phyloP scores from a whole-genome alignment of 2,329 filamentous ascomycete species.

The Trichoderma brevicompactum region DNA sequence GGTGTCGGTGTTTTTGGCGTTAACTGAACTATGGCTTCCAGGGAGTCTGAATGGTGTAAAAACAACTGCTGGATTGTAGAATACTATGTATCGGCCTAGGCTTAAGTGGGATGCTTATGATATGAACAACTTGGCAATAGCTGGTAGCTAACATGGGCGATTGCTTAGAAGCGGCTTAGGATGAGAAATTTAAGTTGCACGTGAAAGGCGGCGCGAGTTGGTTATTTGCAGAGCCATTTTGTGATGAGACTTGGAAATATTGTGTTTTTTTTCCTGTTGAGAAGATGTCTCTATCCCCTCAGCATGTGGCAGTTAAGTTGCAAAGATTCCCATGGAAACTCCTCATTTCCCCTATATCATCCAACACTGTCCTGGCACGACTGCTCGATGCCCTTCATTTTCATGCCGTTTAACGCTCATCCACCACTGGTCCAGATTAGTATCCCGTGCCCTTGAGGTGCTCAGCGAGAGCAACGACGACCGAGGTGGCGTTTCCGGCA shows the following conservation, averaged over 20 bases:
- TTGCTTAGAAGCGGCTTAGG: not conserved
- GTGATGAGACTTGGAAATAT: conserved; percentile 16
- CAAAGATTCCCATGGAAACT: conserved; percentile 28
- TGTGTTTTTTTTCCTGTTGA: conserved; percentile 1
- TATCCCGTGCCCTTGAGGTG: conserved; percentile 82
- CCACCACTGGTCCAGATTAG: conserved; percentile 51
- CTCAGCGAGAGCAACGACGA: conserved; percentile 82
- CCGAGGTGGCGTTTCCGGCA: conserved; percentile 75
- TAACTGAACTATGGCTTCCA: conserved; percentile 9
- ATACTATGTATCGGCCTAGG: conserved; percentile 12
- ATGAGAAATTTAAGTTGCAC: not conserved
- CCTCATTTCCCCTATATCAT: conserved; percentile 18
- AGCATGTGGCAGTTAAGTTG: conserved; percentile 27
- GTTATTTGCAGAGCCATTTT: conserved; percentile 37
- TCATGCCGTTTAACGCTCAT: conserved; percentile 3
- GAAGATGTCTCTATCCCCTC: conserved; percentile 24
- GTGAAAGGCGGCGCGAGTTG: conserved; percentile 35
- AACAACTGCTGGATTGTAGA: conserved; percentile 18
- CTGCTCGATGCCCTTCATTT: conserved; percentile 7
- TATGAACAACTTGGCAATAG: not conserved
- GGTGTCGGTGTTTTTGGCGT: conserved; percentile 26
- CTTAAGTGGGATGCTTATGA: not conserved
- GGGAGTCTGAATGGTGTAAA: conserved; percentile 1
- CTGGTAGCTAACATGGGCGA: not conserved
- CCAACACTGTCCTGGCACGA: conserved; percentile 20